A percentile compares a stretch with the other conserved stretches of the same genome.
phyloP scores from a whole-genome alignment of 2,329 filamentous ascomycete genomes.

The Cladosporium cucumerinum region DNA sequence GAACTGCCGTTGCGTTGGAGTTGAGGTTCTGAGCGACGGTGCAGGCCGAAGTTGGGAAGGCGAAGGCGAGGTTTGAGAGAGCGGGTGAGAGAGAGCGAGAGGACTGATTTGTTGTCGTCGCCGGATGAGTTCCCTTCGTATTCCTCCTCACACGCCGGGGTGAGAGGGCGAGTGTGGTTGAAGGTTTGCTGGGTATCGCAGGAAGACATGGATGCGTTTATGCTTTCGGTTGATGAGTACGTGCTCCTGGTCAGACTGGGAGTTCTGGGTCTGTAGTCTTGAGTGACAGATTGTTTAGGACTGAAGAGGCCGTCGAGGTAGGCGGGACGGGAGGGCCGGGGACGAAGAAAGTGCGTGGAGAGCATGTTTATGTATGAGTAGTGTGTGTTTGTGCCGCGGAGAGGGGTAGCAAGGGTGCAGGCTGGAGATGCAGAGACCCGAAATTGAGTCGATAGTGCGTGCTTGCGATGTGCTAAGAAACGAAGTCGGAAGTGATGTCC shows the following conservation, averaged over 20 bases:
- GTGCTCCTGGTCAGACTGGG: slow-evolving; percentile 20
- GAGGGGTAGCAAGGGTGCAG: not conserved
- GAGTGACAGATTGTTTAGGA: not conserved
- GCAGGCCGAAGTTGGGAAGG: slow-evolving; percentile 12
- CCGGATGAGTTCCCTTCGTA: slow-evolving; percentile 20
- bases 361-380: slow-evolving; percentile 1
- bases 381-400: not conserved
- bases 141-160: slow-evolving; percentile 28
- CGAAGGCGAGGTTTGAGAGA: slow-evolving; percentile 15
- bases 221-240: slow-evolving; percentile 31
- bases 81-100: slow-evolving; percentile 2
- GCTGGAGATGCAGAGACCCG: not conserved
- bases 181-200: slow-evolving; percentile 21
- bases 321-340: slow-evolving; percentile 24
- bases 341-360: slow-evolving; percentile 5
- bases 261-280: slow-evolving; percentile 20
- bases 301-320: slow-evolving; percentile 33
- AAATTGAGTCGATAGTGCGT: slow-evolving; percentile 1
- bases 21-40: slow-evolving; percentile 1
- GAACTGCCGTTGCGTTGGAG: slow-evolving; percentile 11
- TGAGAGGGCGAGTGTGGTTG: slow-evolving; percentile 23
- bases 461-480: not conserved
- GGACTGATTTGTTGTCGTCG: slow-evolving; percentile 24
- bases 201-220: slow-evolving; percentile 24
- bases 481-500: not conserved